A percentile compares a stretch with the other conserved stretches of the same genome.
Evolutionary conservation across 2,329 filamentous ascomycete genomes (phyloP).

Genomic region (Aaosphaeria arxii): DNA sequence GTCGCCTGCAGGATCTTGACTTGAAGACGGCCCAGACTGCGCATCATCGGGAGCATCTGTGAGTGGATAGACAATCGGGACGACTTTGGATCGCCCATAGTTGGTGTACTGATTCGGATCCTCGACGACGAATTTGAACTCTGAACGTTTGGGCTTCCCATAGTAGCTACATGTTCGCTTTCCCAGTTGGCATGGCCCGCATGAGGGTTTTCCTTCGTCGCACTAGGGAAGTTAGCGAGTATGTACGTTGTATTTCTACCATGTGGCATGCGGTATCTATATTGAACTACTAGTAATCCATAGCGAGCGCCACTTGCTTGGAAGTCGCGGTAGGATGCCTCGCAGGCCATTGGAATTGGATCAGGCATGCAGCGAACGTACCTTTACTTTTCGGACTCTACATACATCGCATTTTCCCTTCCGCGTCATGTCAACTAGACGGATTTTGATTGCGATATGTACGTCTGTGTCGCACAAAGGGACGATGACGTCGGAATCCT

Average conservation of each 20-base stretch:
- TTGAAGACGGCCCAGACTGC: neutral
- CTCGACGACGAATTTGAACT: slow-evolving; percentile 5
- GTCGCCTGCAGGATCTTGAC: neutral
- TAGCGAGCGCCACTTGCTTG: too few relatives aligned
- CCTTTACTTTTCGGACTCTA: neutral
- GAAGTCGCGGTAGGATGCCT: too few relatives aligned
- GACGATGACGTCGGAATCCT: too few relatives aligned
- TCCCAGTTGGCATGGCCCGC: slow-evolving; percentile 4
- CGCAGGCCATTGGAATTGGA: too few relatives aligned
- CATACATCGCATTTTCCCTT: neutral
- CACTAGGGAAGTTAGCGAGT: slow-evolving; percentile 1
- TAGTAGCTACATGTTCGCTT: slow-evolving; percentile 5
- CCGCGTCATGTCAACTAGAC: neutral
- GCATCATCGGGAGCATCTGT: neutral
- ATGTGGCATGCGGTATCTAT: neutral
- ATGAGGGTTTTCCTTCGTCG: slow-evolving; percentile 7
- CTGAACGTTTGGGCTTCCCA: neutral
- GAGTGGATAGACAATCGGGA: slow-evolving; percentile 1
- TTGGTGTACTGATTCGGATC: slow-evolving; percentile 6
- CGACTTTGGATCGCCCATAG: slow-evolving; percentile 4
- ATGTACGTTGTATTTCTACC: neutral
- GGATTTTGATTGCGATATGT: too few relatives aligned
- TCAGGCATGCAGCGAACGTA: neutral
- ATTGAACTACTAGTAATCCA: neutral
- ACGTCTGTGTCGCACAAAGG: too few relatives aligned